Base-by-base conservation (phyloP, 1,284 basidiomycete genomes). In the Puccinia coronata region DNA sequence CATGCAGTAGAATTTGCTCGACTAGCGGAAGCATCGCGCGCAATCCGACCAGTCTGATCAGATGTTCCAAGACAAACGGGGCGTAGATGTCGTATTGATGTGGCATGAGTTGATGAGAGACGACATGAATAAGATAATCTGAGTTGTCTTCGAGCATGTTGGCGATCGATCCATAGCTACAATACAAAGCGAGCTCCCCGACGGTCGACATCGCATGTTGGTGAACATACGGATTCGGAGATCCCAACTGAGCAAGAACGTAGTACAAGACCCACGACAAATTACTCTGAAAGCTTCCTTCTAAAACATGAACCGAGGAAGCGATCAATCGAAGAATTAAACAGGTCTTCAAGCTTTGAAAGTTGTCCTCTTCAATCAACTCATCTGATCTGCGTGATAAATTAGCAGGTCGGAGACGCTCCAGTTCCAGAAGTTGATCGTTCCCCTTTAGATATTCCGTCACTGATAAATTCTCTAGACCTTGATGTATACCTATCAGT, bases 111-210 rank as follows among this genome's bases (percentile, higher is more conserved):
- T 73, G 28, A 41, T 49, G 51, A 20, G 71, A 73, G 23, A 73
- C 34, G 11, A 39, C 16, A 39, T 73, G 71, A 20, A 31, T 57
- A 9, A 73, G 71, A 43, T 73, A 73, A 59, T 73, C 71, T 39
- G 71, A 57, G 41, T 73, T 73, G 53, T 73, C 71, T 57, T 73
- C 51, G 11, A 73, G 53, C 71, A 73, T 73, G 53, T 73, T 73
- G 16, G 71, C 18, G 23, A 73, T 41, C 41, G 71, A 73, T 6
- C n/a, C 71, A 18, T 73, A 73, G 41, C 71, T 53, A 39, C 71
- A 73, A 34, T 73, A 59, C 14, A 73, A 57, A 41, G 28, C 34
- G 23, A 73, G 71, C 53, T 73, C 71, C 12, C 49, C 23, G 23
- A 73, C 53, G 34, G 71, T 57, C 9, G 71, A 31, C 55, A 39